Conservation (phyloP, 176 grass and related monocot genomes). For the Pontederia paniculata region DNA sequence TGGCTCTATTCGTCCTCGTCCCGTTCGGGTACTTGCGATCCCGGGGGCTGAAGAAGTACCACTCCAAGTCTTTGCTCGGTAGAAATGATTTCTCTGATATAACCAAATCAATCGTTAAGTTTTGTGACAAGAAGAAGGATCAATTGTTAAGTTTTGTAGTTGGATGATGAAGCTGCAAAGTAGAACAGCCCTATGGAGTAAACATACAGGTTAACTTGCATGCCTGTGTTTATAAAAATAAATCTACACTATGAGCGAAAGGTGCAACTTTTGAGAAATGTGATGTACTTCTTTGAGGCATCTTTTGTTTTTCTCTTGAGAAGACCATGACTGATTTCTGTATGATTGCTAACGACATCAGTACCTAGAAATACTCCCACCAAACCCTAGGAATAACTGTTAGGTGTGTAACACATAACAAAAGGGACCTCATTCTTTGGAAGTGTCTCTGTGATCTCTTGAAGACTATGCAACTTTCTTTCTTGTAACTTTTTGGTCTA, state of each 20-base stretch:
- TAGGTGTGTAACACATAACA: background rate
- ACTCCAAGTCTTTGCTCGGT: slow-evolving; percentile 94
- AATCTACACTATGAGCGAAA: background rate
- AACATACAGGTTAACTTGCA: no score
- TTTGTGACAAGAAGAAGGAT: no score
- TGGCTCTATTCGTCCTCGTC: slow-evolving; percentile 92
- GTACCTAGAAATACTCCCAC: background rate
- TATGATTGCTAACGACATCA: background rate
- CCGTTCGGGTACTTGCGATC: slow-evolving; percentile 98
- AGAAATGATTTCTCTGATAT: slow-evolving; percentile 99
- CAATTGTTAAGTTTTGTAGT: background rate
- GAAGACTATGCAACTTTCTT: background rate
- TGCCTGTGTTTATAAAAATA: no score
- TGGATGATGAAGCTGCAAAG: no score
- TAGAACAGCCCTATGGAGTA: no score
- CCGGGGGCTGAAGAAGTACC: slow-evolving; percentile 99
- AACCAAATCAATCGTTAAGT: background rate
- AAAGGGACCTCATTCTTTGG: background rate
- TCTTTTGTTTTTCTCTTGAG: background rate
- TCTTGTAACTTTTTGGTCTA: background rate
- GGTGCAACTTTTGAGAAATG: background rate
- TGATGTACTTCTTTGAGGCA: background rate
- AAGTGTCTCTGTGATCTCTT: background rate
- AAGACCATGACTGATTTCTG: background rate
- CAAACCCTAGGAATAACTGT: background rate